phyloP scores from a whole-genome alignment of 2,329 filamentous ascomycete species.

The Dactylellina parvicollis region DNA sequence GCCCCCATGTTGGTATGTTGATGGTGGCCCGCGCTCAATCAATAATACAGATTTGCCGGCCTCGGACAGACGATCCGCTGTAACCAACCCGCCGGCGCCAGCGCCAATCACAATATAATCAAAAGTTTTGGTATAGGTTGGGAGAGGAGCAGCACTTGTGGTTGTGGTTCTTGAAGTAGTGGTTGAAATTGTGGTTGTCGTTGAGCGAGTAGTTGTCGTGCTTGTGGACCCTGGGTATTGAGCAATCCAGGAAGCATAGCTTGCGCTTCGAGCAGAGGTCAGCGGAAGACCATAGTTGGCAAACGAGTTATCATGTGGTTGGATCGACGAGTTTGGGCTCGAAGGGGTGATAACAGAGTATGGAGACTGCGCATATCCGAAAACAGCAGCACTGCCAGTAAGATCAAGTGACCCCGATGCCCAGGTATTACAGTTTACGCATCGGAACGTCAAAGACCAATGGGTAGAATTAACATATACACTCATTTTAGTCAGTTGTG shows the following conservation, averaged over 20 bases:
- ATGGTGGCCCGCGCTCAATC: conserved; percentile 64
- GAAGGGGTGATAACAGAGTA: conserved; percentile 59
- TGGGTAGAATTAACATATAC: conserved; percentile 68
- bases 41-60: conserved; percentile 66
- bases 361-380: conserved; percentile 63
- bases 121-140: conserved; percentile 61
- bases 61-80: conserved; percentile 66
- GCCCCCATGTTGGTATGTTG: conserved; percentile 73
- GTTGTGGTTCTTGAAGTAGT: conserved; percentile 61
- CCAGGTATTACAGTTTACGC: conserved; percentile 65
- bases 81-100: conserved; percentile 71
- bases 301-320: conserved; percentile 63
- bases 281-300: conserved; percentile 67
- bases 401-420: conserved; percentile 61
- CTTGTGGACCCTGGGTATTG: conserved; percentile 56
- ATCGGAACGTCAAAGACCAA: conserved; percentile 68
- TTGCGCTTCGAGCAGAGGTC: conserved; percentile 60
- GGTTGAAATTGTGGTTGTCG: conserved; percentile 56
- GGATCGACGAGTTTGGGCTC: conserved; percentile 60
- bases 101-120: conserved; percentile 73
- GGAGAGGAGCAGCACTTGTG: conserved; percentile 60
- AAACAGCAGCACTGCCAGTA: conserved; percentile 57
- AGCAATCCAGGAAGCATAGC: conserved; percentile 62
- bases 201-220: conserved; percentile 58
- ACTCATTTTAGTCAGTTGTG: conserved; percentile 64